phyloP scores from a whole-genome alignment of 2,329 filamentous ascomycete genomes.

The Purpureocillium takamizusanense region DNA sequence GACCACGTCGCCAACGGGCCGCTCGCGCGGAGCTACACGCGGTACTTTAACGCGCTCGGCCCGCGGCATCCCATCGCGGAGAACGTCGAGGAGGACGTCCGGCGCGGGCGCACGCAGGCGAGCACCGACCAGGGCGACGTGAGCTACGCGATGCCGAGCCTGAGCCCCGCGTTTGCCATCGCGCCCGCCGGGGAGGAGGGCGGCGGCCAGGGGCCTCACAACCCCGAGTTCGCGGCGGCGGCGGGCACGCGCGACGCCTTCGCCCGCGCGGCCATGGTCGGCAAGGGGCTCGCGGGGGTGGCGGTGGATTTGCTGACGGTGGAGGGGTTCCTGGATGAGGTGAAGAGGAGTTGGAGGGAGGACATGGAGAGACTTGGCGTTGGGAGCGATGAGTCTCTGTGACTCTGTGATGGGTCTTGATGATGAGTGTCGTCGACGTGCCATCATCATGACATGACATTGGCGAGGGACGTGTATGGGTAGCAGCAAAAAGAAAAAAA shows the following conservation, averaged over 20 bases:
- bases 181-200: slow-evolving; percentile 19
- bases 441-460: no score
- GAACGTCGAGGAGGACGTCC: slow-evolving; percentile 30
- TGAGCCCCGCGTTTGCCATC: slow-evolving; percentile 43
- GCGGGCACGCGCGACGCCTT: slow-evolving; percentile 39
- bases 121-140: slow-evolving; percentile 52
- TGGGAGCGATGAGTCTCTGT: no score
- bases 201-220: slow-evolving; percentile 34
- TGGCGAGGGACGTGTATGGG: no score
- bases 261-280: slow-evolving; percentile 27
- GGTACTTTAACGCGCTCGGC: slow-evolving; percentile 31
- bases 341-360: slow-evolving; percentile 18
- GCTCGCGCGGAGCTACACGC: slow-evolving; percentile 35
- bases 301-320: slow-evolving; percentile 36
- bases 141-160: slow-evolving; percentile 46
- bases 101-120: slow-evolving; percentile 33
- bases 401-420: no score
- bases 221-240: slow-evolving; percentile 39
- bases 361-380: no score
- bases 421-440: no score
- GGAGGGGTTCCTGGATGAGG: slow-evolving; percentile 25
- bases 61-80: slow-evolving; percentile 22
- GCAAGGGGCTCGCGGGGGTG: slow-evolving; percentile 36
- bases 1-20: slow-evolving; percentile 45
- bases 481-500: no score